Percentiles rank a stretch among this genome's conserved stretches.
Evolutionary conservation across 1,139 yeast genomes (phyloP).

Genomic region (Suhomyces choctaworum): DNA sequence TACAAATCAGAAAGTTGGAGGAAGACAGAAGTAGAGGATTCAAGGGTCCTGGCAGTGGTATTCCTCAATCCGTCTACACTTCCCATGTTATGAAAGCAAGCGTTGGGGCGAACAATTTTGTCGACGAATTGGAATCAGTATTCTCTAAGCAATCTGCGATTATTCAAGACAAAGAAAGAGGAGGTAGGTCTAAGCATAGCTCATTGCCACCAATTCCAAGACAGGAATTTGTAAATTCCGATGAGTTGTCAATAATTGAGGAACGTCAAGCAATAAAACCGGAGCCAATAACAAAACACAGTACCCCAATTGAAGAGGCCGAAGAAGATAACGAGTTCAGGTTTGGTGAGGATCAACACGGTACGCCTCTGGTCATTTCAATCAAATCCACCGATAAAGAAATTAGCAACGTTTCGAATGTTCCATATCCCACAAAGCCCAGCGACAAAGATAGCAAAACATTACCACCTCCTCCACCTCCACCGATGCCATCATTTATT

Average conservation of each 20-base stretch:
- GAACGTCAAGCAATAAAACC: conserved; percentile 7
- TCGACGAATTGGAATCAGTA: conserved; percentile 21
- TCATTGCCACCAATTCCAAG: conserved; percentile 5
- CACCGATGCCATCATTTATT: neutral
- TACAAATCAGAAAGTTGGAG: conserved; percentile 23
- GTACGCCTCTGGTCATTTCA: conserved; percentile 7
- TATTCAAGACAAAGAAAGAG: neutral
- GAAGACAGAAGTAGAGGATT: conserved; percentile 17
- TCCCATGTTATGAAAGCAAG: conserved; percentile 3
- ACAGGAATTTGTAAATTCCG: conserved; percentile 12
- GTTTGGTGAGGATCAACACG: conserved; percentile 5
- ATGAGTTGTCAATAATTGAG: conserved; percentile 18
- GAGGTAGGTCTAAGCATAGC: conserved; percentile 3
- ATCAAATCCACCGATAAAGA: conserved; percentile 4
- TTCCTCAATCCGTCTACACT: neutral
- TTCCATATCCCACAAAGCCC: no score
- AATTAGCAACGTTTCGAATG: no score
- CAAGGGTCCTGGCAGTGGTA: neutral
- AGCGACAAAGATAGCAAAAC: no score
- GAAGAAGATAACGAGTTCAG: conserved; percentile 6
- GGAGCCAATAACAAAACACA: neutral
- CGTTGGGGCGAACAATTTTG: conserved; percentile 12
- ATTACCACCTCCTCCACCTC: conserved; percentile 5
- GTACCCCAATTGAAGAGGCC: neutral
- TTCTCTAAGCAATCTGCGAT: conserved; percentile 13